Percentiles rank a stretch among this genome's conserved stretches.
Conservation (phyloP, 2,329 filamentous ascomycete genomes). For the Cladobotryum mycophilum region DNA sequence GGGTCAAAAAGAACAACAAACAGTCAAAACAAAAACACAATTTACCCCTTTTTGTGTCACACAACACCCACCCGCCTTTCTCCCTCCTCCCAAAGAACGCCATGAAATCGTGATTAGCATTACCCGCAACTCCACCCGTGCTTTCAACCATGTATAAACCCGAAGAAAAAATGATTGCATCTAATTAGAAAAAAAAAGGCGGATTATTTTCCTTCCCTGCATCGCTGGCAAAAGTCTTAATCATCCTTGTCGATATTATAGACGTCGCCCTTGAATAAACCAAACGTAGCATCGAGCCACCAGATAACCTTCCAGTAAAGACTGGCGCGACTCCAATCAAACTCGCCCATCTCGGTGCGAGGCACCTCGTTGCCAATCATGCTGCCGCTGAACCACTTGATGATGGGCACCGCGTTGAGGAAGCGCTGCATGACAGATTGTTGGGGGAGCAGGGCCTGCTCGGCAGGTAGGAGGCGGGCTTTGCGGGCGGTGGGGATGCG, state of each 20-base stretch:
- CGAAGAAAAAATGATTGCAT: too few species aligned
- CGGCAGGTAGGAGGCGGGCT: conserved; percentile 58
- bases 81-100: too few species aligned
- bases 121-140: too few species aligned
- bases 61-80: too few species aligned
- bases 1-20: too few species aligned
- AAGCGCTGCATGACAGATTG: conserved; percentile 59
- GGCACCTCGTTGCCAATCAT: conserved; percentile 74
- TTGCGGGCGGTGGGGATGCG: conserved; percentile 62
- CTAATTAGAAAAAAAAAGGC: too few species aligned
- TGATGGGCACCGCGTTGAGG: conserved; percentile 58
- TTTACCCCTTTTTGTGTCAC: too few species aligned
- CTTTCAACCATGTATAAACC: too few species aligned
- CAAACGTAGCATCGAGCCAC: conserved; percentile 53
- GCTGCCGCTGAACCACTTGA: conserved; percentile 64
- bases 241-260: conserved; percentile 54
- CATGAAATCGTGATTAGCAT: too few species aligned
- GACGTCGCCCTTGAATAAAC: conserved; percentile 54
- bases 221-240: conserved; percentile 18
- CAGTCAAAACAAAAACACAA: too few species aligned
- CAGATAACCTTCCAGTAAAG: conserved; percentile 63
- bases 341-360: conserved; percentile 63
- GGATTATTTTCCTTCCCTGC: background rate
- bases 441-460: conserved; percentile 65
- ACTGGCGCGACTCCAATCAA: conserved; percentile 66